A percentile compares a stretch with the other conserved stretches of the same genome.
Conservation (phyloP, 1,139 yeast species). For the Diutina scorzettiae region DNA sequence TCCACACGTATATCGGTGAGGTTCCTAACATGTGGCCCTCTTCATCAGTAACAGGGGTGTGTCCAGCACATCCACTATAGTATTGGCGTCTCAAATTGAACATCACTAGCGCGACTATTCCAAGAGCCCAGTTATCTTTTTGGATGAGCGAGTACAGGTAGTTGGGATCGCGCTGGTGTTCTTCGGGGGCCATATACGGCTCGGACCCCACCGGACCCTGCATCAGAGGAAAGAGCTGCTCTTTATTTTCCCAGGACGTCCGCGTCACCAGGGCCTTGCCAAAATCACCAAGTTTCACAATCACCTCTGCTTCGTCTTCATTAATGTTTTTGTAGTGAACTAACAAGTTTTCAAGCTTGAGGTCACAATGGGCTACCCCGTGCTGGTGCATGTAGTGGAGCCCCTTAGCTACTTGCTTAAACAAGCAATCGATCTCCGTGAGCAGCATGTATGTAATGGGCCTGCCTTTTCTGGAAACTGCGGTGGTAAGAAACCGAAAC, state of each 20-base stretch:
- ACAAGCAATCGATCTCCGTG: slow-evolving; percentile 53
- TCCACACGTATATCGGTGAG: slow-evolving; percentile 21
- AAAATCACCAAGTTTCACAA: slow-evolving; percentile 52
- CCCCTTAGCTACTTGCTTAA: slow-evolving; percentile 57
- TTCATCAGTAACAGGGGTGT: slow-evolving; percentile 8
- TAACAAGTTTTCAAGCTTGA: slow-evolving; percentile 54
- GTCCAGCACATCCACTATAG: slow-evolving; percentile 13
- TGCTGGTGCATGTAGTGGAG: slow-evolving; percentile 56
- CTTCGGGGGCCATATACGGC: slow-evolving; percentile 69
- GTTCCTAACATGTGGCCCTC: slow-evolving; percentile 11
- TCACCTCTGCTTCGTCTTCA: slow-evolving; percentile 18
- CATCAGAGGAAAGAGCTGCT: slow-evolving; percentile 37
- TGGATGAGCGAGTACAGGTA: slow-evolving; percentile 37
- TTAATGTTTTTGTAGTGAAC: slow-evolving; percentile 13
- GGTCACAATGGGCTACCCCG: slow-evolving; percentile 70
- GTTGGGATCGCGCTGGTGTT: slow-evolving; percentile 11
- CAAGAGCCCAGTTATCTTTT: slow-evolving; percentile 64
- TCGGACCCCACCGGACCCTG: slow-evolving; percentile 64
- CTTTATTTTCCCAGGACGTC: slow-evolving; percentile 46
- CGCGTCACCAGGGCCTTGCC: slow-evolving; percentile 71
- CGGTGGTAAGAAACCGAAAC: slow-evolving; percentile 19
- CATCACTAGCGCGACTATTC: slow-evolving; percentile 31
- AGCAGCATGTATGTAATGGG: slow-evolving; percentile 11
- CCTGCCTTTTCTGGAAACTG: slow-evolving; percentile 7
- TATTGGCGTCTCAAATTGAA: slow-evolving; percentile 21